Evolutionary conservation across 176 grass and related monocot species (phyloP), one percentile per base, ranked within the genome.

Genomic region (Cymbopogon citratus): DNA sequence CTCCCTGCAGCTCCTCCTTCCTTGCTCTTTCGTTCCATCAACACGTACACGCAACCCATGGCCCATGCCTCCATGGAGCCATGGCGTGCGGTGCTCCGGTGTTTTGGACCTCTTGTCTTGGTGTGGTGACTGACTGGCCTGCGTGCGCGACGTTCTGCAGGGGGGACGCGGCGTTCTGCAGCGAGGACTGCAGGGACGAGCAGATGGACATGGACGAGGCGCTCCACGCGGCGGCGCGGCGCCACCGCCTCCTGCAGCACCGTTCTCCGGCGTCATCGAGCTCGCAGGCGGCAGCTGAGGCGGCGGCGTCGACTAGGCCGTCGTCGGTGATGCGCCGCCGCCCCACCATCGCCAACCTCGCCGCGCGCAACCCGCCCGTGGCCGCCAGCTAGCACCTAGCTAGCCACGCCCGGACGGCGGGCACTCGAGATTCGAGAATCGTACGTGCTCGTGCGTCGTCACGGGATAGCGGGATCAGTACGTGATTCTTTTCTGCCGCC

Each of bases 171-270:
- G 81, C 94, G 46, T 97, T 97, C 84, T 97, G 94, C 76, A 90
- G 87, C 77, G 85, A 87, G 28, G 88, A 92, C 36, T 97, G 94
- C 68, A 75, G 94, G 80, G 36, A 83, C 59, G 85, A 97, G 39
- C 91, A 94, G 87, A 90, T 92, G 85, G 80, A 79, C 79, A 97
- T 97, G 89, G 94, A 97, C 78, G 89, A 92, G 67, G 85, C 87
- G 23, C 91, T 97, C 1, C 44, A 87, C 40, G 89, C 77, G 10
- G 84, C 59, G 15, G 84, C 74, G 14, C 87, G 90, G 3, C 81
- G 87, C 9, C 85, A 91, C 9, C 77, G 87, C 62, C 75, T 35
- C 39, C 71, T 57, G 23, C 65, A 18, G 12, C 23, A 2, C 2
- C 23, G 2, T 25, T 71, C 8, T 43, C 12, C 60, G 7, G 16